These are phyloP conservation scores for Trichophyton equinum DNA, from an alignment of 2,329 filamentous ascomycete species.

Conservation along the genomic window DNA sequence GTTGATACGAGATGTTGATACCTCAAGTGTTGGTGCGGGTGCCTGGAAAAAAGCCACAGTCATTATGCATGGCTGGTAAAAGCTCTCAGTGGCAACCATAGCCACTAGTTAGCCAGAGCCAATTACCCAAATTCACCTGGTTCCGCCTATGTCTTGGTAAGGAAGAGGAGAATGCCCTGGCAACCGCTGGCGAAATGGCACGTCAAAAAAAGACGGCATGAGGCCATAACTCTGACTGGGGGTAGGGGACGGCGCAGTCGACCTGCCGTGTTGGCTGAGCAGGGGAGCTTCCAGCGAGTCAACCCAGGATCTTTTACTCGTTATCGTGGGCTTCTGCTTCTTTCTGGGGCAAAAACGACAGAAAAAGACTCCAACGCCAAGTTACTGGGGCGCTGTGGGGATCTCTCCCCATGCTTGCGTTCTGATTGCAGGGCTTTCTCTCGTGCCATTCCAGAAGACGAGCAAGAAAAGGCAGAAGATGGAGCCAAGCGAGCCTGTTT, in stretches of 20 bases:
- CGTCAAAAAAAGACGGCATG: not conserved
- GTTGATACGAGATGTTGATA: constrained; percentile 1
- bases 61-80: not conserved
- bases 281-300: not conserved
- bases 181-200: not conserved
- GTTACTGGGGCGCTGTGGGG: constrained; percentile 1
- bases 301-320: not conserved
- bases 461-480: not conserved
- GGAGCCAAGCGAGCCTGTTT: not conserved
- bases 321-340: not conserved
- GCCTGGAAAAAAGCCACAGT: not conserved
- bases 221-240: constrained; percentile 2
- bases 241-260: not conserved
- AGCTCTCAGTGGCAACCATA: not conserved
- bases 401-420: constrained; percentile 1
- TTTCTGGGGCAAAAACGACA: not conserved
- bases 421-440: constrained; percentile 1
- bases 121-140: not conserved
- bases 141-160: not conserved
- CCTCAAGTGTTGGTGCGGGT: not conserved
- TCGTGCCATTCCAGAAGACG: not conserved
- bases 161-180: not conserved
- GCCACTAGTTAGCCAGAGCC: not conserved
- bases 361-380: constrained; percentile 11
- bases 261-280: not conserved